These are phyloP conservation scores for Lippia alba DNA, from an alignment of 305 asterid genomes.

Conservation along the genomic window DNA sequence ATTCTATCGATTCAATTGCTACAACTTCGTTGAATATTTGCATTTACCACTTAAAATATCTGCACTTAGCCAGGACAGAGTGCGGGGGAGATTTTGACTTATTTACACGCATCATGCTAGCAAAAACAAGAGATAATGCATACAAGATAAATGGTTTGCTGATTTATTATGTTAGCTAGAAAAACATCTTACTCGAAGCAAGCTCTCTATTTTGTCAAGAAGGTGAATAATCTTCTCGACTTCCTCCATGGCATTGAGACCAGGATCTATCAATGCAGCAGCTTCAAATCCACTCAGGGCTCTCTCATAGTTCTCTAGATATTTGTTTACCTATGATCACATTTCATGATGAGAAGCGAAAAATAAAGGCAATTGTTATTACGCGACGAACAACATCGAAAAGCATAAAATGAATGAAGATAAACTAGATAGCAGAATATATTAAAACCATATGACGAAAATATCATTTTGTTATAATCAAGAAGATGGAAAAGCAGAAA, in stretches of 20 bases:
- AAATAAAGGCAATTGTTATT: constrained; percentile 2
- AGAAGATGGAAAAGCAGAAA: constrained; percentile 14
- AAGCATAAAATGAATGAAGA: constrained; percentile 1
- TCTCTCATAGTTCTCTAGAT: constrained; percentile 92
- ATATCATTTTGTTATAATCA: neutral
- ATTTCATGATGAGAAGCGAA: constrained; percentile 7
- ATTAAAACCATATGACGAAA: constrained; percentile 6
- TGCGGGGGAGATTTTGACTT: neutral
- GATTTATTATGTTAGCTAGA: constrained; percentile 21
- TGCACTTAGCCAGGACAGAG: constrained; percentile 13
- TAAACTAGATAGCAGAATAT: constrained; percentile 4
- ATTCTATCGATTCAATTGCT: neutral
- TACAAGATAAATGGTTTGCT: constrained; percentile 10
- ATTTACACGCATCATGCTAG: constrained; percentile 1
- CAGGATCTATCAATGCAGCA: constrained; percentile 91
- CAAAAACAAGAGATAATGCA: constrained; percentile 3
- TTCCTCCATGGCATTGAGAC: constrained; percentile 77
- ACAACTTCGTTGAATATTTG: neutral
- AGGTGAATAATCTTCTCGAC: constrained; percentile 67
- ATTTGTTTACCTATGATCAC: constrained; percentile 71
- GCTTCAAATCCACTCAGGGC: constrained; percentile 98
- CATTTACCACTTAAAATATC: constrained; percentile 7
- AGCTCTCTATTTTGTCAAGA: constrained; percentile 73
- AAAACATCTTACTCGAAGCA: constrained; percentile 64
- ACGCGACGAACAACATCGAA: neutral